These are phyloP conservation scores for Canna indica DNA, from an alignment of 176 grass and related monocot genomes.

Conservation along the genomic window DNA sequence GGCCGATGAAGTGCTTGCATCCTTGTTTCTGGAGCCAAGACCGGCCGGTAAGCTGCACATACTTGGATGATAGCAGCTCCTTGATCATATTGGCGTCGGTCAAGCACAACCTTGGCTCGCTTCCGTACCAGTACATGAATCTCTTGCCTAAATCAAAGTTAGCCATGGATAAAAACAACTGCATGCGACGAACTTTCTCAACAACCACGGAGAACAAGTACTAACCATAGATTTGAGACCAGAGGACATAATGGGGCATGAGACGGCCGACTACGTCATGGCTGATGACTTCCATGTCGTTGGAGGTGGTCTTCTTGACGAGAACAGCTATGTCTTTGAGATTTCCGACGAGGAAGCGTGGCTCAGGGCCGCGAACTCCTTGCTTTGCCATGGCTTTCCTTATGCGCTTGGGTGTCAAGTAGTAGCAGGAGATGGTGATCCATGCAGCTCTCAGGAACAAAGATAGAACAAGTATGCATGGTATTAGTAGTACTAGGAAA, in stretches of 20 bases:
- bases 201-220: too few relatives aligned
- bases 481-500: neutral
- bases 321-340: constrained; percentile 57
- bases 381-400: constrained; percentile 53
- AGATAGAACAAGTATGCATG: neutral
- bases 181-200: too few relatives aligned
- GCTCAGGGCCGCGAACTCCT: constrained; percentile 44
- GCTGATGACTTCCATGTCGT: constrained; percentile 44
- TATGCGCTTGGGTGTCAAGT: constrained; percentile 52
- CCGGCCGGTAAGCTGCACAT: constrained; percentile 55
- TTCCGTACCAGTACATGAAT: constrained; percentile 79
- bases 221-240: constrained; percentile 57
- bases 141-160: constrained; percentile 36
- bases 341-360: constrained; percentile 51
- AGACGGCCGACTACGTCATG: constrained; percentile 85
- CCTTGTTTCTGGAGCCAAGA: constrained; percentile 85
- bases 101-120: constrained; percentile 81
- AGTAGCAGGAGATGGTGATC: constrained; percentile 66
- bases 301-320: constrained; percentile 36
- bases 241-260: constrained; percentile 86
- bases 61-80: constrained; percentile 76
- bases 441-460: constrained; percentile 40
- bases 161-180: too few relatives aligned
- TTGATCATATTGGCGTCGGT: constrained; percentile 70
- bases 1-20: constrained; percentile 63